Conservation (phyloP, 2,329 filamentous ascomycete genomes). For the Aspergillus sp. region DNA sequence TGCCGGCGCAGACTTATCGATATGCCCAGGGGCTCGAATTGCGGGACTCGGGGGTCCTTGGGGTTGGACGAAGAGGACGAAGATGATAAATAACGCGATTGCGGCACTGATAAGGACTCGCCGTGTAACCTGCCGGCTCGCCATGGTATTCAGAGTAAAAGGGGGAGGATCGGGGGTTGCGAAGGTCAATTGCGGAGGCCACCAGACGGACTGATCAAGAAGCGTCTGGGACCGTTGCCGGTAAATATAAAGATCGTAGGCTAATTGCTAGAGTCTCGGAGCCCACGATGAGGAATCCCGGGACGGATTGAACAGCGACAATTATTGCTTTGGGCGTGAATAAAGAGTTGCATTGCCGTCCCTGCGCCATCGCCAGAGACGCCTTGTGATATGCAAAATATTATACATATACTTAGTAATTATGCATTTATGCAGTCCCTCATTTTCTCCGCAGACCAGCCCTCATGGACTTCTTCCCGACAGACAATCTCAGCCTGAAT, state of each 20-base stretch:
- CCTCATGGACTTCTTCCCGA: too few relatives aligned
- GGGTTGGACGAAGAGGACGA: slow-evolving; percentile 33
- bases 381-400: neutral
- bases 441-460: too few relatives aligned
- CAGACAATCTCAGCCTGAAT: neutral
- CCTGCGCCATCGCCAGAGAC: too few relatives aligned
- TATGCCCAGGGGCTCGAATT: slow-evolving; percentile 35
- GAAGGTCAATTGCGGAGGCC: neutral
- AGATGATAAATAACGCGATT: slow-evolving; percentile 28
- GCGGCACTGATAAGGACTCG: slow-evolving; percentile 29
- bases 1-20: slow-evolving; percentile 22
- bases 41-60: slow-evolving; percentile 33
- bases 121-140: slow-evolving; percentile 31
- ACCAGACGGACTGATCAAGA: neutral
- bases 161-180: neutral
- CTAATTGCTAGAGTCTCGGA: too few relatives aligned
- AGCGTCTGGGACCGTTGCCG: neutral
- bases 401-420: neutral
- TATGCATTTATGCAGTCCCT: neutral
- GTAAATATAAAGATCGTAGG: neutral
- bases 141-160: slow-evolving; percentile 18
- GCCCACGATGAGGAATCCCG: too few relatives aligned
- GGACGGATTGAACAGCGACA: too few relatives aligned
- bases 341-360: too few relatives aligned
- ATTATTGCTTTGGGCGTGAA: too few relatives aligned